A percentile compares a stretch with the other conserved stretches of the same genome.
These are phyloP conservation scores for Termitomyces sp. DNA, from an alignment of 768 basidiomycete species.

Conservation along the genomic window DNA sequence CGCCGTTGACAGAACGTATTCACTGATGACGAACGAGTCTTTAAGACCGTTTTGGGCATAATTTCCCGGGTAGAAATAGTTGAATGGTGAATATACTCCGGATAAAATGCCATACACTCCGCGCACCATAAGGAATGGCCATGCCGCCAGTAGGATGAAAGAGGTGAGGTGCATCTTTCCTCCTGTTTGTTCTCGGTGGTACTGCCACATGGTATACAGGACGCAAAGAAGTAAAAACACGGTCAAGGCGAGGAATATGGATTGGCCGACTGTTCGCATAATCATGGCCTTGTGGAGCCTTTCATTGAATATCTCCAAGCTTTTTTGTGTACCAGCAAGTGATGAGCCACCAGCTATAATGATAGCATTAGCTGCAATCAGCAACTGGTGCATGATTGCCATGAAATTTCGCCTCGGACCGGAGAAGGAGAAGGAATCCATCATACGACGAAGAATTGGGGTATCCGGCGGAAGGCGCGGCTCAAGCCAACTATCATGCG, in stretches of 20 bases:
- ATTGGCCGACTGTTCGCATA: slow-evolving; percentile 24
- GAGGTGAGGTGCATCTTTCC: slow-evolving; percentile 22
- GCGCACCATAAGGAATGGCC: slow-evolving; percentile 27
- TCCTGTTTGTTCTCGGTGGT: slow-evolving; percentile 11
- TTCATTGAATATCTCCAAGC: slow-evolving; percentile 3
- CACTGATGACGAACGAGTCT: slow-evolving; percentile 18
- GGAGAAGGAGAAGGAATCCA: slow-evolving; percentile 20
- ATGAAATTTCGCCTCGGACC: slow-evolving; percentile 19
- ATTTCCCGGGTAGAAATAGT: slow-evolving; percentile 20
- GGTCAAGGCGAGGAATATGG: slow-evolving; percentile 27
- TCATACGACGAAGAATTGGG: slow-evolving; percentile 12
- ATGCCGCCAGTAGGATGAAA: slow-evolving; percentile 20
- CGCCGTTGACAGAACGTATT: slow-evolving; percentile 20
- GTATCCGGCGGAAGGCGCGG: slow-evolving; percentile 17
- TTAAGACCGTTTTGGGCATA: slow-evolving; percentile 17
- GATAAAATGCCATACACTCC: slow-evolving; percentile 26
- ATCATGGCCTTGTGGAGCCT: slow-evolving; percentile 20
- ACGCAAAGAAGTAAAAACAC: slow-evolving; percentile 19
- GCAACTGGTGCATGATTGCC: slow-evolving; percentile 23
- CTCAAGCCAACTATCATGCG: slow-evolving; percentile 28
- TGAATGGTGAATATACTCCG: slow-evolving; percentile 17
- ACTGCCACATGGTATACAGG: slow-evolving; percentile 19
- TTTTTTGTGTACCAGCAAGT: slow-evolving; percentile 20
- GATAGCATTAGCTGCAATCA: slow-evolving; percentile 25
- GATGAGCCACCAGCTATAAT: slow-evolving; percentile 28